These are phyloP conservation scores for Silene noctiflora DNA, from an alignment of 179 eudicot species.

Conservation along the genomic window DNA sequence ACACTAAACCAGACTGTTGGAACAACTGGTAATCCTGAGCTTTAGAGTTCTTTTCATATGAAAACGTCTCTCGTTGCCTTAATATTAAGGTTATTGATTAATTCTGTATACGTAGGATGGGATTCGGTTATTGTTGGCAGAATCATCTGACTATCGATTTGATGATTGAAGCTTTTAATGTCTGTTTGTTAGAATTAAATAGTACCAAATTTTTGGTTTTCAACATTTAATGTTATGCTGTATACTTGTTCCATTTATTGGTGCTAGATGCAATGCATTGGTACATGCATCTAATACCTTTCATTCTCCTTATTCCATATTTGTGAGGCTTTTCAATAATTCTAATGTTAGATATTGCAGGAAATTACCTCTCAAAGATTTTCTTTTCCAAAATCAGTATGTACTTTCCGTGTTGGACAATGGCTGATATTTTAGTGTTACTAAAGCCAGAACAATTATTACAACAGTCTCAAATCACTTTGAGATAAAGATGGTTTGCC, in stretches of 20 bases:
- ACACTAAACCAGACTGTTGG: not conserved
- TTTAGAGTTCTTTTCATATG: not conserved
- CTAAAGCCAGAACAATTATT: not conserved
- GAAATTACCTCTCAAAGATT: not conserved
- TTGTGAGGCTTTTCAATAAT: too few relatives aligned
- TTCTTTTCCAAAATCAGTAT: not conserved
- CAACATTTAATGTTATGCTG: too few relatives aligned
- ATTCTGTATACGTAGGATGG: too few relatives aligned
- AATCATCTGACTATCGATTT: too few relatives aligned
- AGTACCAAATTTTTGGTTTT: too few relatives aligned
- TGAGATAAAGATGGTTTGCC: not conserved
- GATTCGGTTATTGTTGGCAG: too few relatives aligned
- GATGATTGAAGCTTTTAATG: too few relatives aligned
- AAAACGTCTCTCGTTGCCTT: slow-evolving; percentile 4
- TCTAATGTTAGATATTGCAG: too few relatives aligned
- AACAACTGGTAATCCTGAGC: not conserved
- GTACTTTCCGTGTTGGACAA: not conserved
- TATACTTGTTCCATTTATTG: not conserved
- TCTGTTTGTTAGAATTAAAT: too few relatives aligned
- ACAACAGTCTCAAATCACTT: not conserved
- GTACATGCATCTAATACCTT: not conserved
- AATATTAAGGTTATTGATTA: not conserved
- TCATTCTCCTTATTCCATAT: too few relatives aligned
- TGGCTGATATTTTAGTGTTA: not conserved
- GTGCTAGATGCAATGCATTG: too few relatives aligned